Evolutionary conservation across 2,329 filamentous ascomycete species (phyloP).

Genomic region (Ophiostoma novo-ulmi): DNA sequence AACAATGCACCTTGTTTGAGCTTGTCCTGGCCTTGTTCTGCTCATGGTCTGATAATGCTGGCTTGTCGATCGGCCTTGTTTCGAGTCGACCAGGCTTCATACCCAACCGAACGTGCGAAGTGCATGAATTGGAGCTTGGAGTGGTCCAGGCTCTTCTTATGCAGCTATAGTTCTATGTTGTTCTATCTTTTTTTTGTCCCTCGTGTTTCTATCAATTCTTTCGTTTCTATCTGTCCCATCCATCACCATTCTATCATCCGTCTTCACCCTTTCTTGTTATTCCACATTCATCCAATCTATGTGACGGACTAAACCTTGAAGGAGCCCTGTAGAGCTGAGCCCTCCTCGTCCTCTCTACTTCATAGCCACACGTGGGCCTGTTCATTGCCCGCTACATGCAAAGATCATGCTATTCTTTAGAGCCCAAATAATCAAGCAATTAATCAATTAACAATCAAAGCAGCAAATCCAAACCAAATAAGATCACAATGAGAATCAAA

Average conservation of each 20-base stretch:
- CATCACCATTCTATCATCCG: background rate
- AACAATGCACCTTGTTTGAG: constrained; percentile 9
- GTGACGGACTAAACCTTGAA: background rate
- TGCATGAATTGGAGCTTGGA: background rate
- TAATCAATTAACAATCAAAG: no score
- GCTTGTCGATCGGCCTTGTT: background rate
- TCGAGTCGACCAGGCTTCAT: background rate
- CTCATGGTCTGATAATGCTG: background rate
- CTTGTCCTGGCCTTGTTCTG: background rate
- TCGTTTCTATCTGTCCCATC: background rate
- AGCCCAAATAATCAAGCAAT: no score
- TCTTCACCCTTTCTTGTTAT: background rate
- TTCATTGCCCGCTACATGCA: background rate
- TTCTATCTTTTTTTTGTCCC: background rate
- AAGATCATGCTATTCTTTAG: background rate
- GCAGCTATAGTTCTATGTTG: background rate
- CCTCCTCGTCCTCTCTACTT: background rate
- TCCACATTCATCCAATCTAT: background rate
- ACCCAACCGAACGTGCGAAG: background rate
- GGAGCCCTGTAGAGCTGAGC: constrained; percentile 2
- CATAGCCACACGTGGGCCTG: background rate
- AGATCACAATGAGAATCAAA: background rate
- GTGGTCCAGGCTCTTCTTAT: background rate
- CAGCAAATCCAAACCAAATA: no score
- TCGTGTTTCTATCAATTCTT: background rate